Evolutionary conservation across 192 early-diverging fungal genomes (phyloP).

Genomic region (Entomortierella beljakovae): DNA sequence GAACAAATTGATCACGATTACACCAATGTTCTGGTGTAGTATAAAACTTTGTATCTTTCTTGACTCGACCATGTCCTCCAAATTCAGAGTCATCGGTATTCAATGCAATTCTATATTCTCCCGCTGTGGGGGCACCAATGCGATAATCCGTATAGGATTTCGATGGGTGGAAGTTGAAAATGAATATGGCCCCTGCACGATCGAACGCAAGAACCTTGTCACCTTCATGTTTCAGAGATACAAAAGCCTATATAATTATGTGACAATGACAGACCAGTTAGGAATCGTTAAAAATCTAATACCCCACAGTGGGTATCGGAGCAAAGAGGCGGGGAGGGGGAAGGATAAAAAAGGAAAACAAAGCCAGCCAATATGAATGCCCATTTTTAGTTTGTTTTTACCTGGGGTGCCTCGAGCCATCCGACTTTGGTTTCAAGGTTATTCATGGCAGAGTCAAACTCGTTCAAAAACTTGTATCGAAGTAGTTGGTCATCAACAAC

Average conservation of each 20-base stretch:
- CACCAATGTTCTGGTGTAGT: slow-evolving; percentile 78
- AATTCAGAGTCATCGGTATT: slow-evolving; percentile 82
- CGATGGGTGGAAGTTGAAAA: slow-evolving; percentile 97
- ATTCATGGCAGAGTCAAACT: slow-evolving; percentile 91
- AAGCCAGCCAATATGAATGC: neutral
- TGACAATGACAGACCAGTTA: neutral
- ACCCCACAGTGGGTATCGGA: no score
- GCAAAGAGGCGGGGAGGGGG: no score
- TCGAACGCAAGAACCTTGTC: slow-evolving; percentile 97
- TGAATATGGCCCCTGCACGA: slow-evolving; percentile 86
- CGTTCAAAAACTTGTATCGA: slow-evolving; percentile 94
- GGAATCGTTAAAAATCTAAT: neutral
- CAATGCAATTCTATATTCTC: slow-evolving; percentile 80
- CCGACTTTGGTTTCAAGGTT: slow-evolving; percentile 73
- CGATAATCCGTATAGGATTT: slow-evolving; percentile 90
- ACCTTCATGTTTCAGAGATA: slow-evolving; percentile 90
- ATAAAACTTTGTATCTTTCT: slow-evolving; percentile 68
- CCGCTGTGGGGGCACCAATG: slow-evolving; percentile 77
- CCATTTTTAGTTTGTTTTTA: slow-evolving; percentile 7
- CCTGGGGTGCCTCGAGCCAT: slow-evolving; percentile 77
- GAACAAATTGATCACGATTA: slow-evolving; percentile 78
- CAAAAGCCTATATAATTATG: slow-evolving; percentile 68
- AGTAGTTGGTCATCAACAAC: slow-evolving; percentile 86
- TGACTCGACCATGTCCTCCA: slow-evolving; percentile 87
- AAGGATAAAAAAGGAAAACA: neutral